These are phyloP conservation scores for Rosa hybrid DNA, from an alignment of 331 rosid species.

Conservation along the genomic window DNA sequence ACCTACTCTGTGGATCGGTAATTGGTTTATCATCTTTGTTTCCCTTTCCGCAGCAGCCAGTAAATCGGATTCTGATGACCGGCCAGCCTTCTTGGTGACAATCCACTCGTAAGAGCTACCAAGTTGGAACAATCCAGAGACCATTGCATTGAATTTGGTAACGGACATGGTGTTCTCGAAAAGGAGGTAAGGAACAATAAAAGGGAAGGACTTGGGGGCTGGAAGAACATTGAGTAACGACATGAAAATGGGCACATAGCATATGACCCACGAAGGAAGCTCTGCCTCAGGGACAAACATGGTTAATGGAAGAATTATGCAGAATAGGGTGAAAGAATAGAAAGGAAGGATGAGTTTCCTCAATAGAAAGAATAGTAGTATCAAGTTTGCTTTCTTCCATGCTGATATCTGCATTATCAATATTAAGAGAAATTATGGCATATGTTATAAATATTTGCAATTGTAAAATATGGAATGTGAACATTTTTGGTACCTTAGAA, in stretches of 20 bases:
- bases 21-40: conserved; percentile 52
- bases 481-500: conserved; percentile 62
- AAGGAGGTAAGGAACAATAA: conserved; percentile 85
- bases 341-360: conserved; percentile 94
- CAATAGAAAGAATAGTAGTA: conserved; percentile 77
- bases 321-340: conserved; percentile 93
- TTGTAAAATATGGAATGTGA: not conserved
- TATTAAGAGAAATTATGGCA: conserved; percentile 19
- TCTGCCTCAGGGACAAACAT: conserved; percentile 98
- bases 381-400: conserved; percentile 85
- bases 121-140: conserved; percentile 88
- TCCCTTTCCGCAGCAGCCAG: conserved; percentile 72
- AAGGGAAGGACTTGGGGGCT: conserved; percentile 88
- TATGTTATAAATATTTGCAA: not conserved
- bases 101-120: conserved; percentile 98
- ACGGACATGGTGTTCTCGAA: conserved; percentile 97
- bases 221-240: conserved; percentile 91
- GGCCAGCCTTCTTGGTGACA: conserved; percentile 90
- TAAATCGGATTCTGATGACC: conserved; percentile 81
- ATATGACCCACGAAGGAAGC: conserved; percentile 91
- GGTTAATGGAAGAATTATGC: conserved; percentile 91
- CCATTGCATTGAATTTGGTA: conserved; percentile 95
- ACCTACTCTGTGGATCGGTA: conserved; percentile 58
- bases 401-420: conserved; percentile 66
- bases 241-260: conserved; percentile 89